Base-by-base conservation (phyloP, 352 stramenopile genomes). In the Blastocystis sp. region DNA sequence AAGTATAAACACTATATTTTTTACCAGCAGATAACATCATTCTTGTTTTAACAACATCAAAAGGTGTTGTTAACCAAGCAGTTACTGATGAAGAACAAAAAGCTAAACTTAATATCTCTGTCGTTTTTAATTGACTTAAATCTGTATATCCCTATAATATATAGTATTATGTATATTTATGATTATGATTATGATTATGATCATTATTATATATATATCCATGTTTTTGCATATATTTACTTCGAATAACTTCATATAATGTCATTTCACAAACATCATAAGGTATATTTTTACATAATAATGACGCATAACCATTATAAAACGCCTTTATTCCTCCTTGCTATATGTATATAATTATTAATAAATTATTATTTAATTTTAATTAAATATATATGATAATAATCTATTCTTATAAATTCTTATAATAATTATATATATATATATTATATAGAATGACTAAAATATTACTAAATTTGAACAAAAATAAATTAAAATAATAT, bases 201-300 rank as follows among this genome's bases (percentile, higher is more conserved):
- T n/a, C n/a, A n/a, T n/a, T 11, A 25, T 11, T 3, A 33, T 9
- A 24, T 6, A 45, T 18, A 7, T 13, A 2, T 21, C 46, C 49
- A 10, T 18, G 23, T n/a, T 25, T 18, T 16, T 31, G 33, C 49
- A 52, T 59, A 6, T 59, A 59, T 11, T 19, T n/a, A 36, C 36
- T 48, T 3, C 49, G 33, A 40, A 59, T 49, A 5, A 48, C 27
- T 28, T 59, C 49, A 25, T 59, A 59, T 24, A 59, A 24, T 19
- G 49, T 59, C 49, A 59, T 59, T 40, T 59, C 23, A 52, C 46
- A 49, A 21, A 40, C 49, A 59, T 59, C 49, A 16, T 59, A 59
- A 21, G 49, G 49, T 25, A 59, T 59, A 32, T 52, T 59, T 28
- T 59, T 59, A 32, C 49, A 59, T 25, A 59, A 32, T 4, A 59